Base-by-base conservation (phyloP, 306 rosid species). In the Prunus salicina region DNA sequence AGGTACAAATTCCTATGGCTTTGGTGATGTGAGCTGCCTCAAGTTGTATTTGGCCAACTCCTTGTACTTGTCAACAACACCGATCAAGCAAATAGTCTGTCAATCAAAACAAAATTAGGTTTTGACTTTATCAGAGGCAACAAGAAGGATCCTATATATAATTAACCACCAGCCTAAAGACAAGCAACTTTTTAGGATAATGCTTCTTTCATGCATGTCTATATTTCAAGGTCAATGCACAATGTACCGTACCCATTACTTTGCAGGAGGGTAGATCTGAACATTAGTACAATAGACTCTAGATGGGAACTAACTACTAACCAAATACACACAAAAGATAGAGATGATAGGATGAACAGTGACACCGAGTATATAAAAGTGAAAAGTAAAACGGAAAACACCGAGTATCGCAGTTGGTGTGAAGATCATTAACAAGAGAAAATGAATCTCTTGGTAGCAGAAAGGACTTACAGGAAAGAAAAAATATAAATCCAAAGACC, bases 11-110 rank as follows among this genome's bases (percentile, higher is more conserved):
- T 47, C 68, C 80, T 88, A 88, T 14, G 49, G 83, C 84, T 86
- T 83, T 18, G 55, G 28, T 65, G 97, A 88, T 61, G 97, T 89
- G 74, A 95, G 89, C 85, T 95, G 97, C 90, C 99, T 85, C 80
- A 95, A 76, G 78, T 95, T 95, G 89, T 90, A 95, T 89, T 92
- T 95, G 41, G 92, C 84, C 25, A 89, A 56, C 81, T 92, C 91
- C 92, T 90, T 95, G 64, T 92, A 95, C 83, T 84, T 92, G 61
- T 90, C 96, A 38, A 87, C 79, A 61, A 92, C 83, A 61, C 99
- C 97, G n/a, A 95, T 89, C 95, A 90, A 73, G 91, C 97, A 95
- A 55, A 92, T 89, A 12, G 99, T 95, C 99, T 92, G 96, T 78
- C 62, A 67, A 79, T 60, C 60, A 46, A 60, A 78, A 43, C 4